phyloP scores from a whole-genome alignment of 495 filamentous ascomycete species.

The Poronia punctata region DNA sequence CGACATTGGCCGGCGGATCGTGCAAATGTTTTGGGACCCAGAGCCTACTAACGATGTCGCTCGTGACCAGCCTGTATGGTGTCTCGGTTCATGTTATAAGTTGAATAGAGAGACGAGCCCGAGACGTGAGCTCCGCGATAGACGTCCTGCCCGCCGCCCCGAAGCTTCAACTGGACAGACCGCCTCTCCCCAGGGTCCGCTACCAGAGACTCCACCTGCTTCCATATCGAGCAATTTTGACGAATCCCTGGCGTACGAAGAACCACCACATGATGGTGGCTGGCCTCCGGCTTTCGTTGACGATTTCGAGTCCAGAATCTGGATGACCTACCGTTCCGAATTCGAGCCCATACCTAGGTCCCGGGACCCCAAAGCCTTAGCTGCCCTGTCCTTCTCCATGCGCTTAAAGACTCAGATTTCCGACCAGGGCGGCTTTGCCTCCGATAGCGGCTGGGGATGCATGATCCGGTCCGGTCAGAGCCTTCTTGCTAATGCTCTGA shows the following conservation, averaged over 20 bases:
- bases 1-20: conserved; percentile 59
- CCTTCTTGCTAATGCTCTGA: conserved; percentile 78
- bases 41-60: conserved; percentile 76
- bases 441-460: conserved; percentile 95
- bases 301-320: conserved; percentile 89
- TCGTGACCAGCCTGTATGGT: conserved; percentile 72
- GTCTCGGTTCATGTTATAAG: conserved; percentile 71
- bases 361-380: conserved; percentile 57
- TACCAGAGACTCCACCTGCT: conserved; percentile 39
- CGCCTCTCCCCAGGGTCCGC: conserved; percentile 11
- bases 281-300: conserved; percentile 86
- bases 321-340: conserved; percentile 92
- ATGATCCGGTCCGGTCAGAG: conserved; percentile 98
- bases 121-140: conserved; percentile 20
- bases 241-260: conserved; percentile 42
- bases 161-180: conserved; percentile 8
- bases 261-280: conserved; percentile 46
- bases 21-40: conserved; percentile 94
- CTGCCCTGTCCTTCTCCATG: conserved; percentile 80
- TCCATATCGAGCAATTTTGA: conserved; percentile 42
- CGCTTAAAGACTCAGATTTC: conserved; percentile 73
- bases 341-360: conserved; percentile 79
- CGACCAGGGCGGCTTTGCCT: conserved; percentile 78
- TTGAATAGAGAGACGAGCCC: conserved; percentile 27
- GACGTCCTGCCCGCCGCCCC: conserved; percentile 6